Percentiles rank a stretch among this genome's conserved stretches.
These are phyloP conservation scores for Ambrosiella cleistominuta DNA, from an alignment of 2,329 filamentous ascomycete genomes.

Conservation along the genomic window DNA sequence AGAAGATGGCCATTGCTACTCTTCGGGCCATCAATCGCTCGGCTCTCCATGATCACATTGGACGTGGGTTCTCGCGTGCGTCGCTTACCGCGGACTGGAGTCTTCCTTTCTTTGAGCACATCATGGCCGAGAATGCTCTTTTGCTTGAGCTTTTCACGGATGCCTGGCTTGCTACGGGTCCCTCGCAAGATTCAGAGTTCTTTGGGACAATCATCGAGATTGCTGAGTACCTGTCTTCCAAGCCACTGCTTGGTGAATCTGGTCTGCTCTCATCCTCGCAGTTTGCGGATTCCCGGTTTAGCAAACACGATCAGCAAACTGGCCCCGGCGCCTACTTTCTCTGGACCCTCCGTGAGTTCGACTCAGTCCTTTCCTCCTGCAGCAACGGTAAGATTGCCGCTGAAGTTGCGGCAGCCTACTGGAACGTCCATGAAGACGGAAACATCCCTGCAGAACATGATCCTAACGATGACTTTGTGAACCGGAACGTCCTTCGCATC, in stretches of 20 bases:
- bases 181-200: slow-evolving; percentile 47
- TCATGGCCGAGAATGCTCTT: slow-evolving; percentile 83
- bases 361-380: slow-evolving; percentile 42
- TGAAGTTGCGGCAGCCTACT: slow-evolving; percentile 64
- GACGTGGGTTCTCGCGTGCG: slow-evolving; percentile 49
- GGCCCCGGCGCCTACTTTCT: slow-evolving; percentile 87
- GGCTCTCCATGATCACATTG: slow-evolving; percentile 38
- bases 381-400: slow-evolving; percentile 33
- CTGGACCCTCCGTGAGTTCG: slow-evolving; percentile 79
- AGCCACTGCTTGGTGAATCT: slow-evolving; percentile 45
- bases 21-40: slow-evolving; percentile 52
- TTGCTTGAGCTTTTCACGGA: slow-evolving; percentile 72
- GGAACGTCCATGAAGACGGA: slow-evolving; percentile 66
- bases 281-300: slow-evolving; percentile 69
- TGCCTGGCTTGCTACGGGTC: slow-evolving; percentile 48
- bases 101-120: slow-evolving; percentile 91
- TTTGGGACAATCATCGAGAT: slow-evolving; percentile 65
- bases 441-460: slow-evolving; percentile 74
- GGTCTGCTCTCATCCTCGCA: slow-evolving; percentile 80
- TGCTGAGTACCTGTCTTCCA: slow-evolving; percentile 64
- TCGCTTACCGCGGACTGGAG: slow-evolving; percentile 87
- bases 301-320: slow-evolving; percentile 50
- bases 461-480: slow-evolving; percentile 82
- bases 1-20: slow-evolving; percentile 64
- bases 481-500: slow-evolving; percentile 74